Evolutionary conservation across 2,329 filamentous ascomycete species (phyloP).

Genomic region (Lachnellula willkommii): DNA sequence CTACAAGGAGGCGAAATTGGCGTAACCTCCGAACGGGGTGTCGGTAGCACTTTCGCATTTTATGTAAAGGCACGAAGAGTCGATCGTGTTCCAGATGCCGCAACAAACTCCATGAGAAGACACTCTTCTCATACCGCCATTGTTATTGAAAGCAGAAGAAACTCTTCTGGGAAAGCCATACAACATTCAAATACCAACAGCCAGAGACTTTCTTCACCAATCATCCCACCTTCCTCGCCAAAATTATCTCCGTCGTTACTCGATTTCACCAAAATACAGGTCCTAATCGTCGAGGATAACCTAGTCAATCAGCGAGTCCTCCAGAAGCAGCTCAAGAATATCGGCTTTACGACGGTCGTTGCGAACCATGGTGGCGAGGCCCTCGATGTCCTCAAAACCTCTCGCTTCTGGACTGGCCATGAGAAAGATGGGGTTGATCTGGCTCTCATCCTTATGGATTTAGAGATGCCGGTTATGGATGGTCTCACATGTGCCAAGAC

Average conservation of each 20-base stretch:
- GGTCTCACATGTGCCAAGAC: slow-evolving; percentile 66
- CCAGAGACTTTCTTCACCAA: slow-evolving; percentile 3
- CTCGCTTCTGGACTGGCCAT: slow-evolving; percentile 48
- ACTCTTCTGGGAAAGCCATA: slow-evolving; percentile 17
- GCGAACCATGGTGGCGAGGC: slow-evolving; percentile 62
- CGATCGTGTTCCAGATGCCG: slow-evolving; percentile 9
- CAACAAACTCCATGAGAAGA: slow-evolving; percentile 15
- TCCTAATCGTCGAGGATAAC: slow-evolving; percentile 64
- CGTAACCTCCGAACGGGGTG: slow-evolving; percentile 60
- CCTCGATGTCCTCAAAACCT: slow-evolving; percentile 50
- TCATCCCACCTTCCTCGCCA: slow-evolving; percentile 1
- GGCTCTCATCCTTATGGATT: slow-evolving; percentile 70
- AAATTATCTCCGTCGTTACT: slow-evolving; percentile 5
- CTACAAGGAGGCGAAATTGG: slow-evolving; percentile 77
- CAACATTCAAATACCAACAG: slow-evolving; percentile 17
- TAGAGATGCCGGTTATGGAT: slow-evolving; percentile 82
- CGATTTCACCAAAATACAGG: slow-evolving; percentile 35
- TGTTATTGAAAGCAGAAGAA: slow-evolving; percentile 20
- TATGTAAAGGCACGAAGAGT: slow-evolving; percentile 44
- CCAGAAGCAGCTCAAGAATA: slow-evolving; percentile 54
- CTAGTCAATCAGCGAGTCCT: slow-evolving; percentile 62
- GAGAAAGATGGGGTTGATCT: slow-evolving; percentile 46
- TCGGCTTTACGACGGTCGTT: slow-evolving; percentile 55
- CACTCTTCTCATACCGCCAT: slow-evolving; percentile 16
- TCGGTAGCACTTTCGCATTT: slow-evolving; percentile 71